Base-by-base conservation (phyloP, 2,329 filamentous ascomycete species). In the Diaporthe sp. region DNA sequence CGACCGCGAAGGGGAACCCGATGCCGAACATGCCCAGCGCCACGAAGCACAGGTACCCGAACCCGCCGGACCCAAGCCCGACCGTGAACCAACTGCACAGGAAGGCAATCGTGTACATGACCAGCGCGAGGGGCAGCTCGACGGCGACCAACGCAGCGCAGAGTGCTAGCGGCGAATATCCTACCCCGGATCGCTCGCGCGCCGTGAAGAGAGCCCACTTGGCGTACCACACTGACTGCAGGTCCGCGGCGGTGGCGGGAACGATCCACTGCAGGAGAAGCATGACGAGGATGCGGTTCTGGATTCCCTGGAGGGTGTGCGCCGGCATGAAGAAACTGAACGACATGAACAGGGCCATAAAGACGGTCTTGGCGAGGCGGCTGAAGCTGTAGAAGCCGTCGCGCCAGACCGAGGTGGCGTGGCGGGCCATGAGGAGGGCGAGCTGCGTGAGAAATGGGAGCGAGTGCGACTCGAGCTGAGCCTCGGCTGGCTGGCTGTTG, bases 261-360 rank as follows among this genome's bases (percentile, higher is more conserved):
- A 94, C 94, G 80, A 94, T 90, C n/a, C 91, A 93, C 77, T 90
- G 84, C 63, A 92, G 84, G 90, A 94, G 92, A 83, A 94, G 94
- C 61, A 93, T 90, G 73, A 87, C 87, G 80, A 93, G 94, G 79
- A 94, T 87, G 63, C 93, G 90, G 81, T 93, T 93, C 79, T 94
- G 92, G 3, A 94, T 85, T 5, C 92, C 92, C 77, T 93, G 90
- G 17, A 91, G 85, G 0, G 88, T 90, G 78, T 88, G 89, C 13
- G 87, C 86, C 10, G 89, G 87, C 58, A 84, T 87, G 70, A 63
- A 92, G 81, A 94, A 93, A 1, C 90, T 92, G 81, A 93, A 92
- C 1, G 92, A 92, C 72, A 94, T 92, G 81, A 94, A 94, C 3
- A 65, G 61, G 8, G 61, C 61, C 42, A 65, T 44, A 9, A 65